These are phyloP conservation scores for Yamadazyma olivae DNA, from an alignment of 805 yeast species.

Conservation along the genomic window DNA sequence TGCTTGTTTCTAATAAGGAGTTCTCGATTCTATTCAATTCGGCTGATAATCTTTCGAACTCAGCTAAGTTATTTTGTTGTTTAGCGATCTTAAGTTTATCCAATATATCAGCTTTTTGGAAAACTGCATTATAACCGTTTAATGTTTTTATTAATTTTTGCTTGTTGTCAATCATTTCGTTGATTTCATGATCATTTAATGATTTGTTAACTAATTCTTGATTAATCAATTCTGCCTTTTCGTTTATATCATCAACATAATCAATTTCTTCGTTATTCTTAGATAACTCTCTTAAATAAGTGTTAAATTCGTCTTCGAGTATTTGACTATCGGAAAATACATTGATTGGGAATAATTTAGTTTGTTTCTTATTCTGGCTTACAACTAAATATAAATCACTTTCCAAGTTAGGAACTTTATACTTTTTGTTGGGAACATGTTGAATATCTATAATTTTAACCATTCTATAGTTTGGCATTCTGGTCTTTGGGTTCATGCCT, in stretches of 20 bases:
- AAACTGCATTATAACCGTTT: slow-evolving; percentile 58
- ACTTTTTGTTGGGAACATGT: slow-evolving; percentile 37
- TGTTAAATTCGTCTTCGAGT: slow-evolving; percentile 66
- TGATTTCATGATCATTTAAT: slow-evolving; percentile 70
- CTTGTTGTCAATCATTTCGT: slow-evolving; percentile 73
- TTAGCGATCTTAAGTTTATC: slow-evolving; percentile 75
- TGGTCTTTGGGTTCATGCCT: slow-evolving; percentile 62
- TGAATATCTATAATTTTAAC: slow-evolving; percentile 73
- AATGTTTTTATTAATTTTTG: slow-evolving; percentile 50
- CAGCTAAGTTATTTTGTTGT: slow-evolving; percentile 46
- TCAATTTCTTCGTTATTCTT: slow-evolving; percentile 60
- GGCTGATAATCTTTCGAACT: slow-evolving; percentile 25
- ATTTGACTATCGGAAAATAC: slow-evolving; percentile 78
- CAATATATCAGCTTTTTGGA: slow-evolving; percentile 65
- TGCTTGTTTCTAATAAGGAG: slow-evolving; percentile 41
- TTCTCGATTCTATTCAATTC: slow-evolving; percentile 44
- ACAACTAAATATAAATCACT: slow-evolving; percentile 61
- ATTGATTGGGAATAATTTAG: slow-evolving; percentile 72
- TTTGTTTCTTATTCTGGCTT: slow-evolving; percentile 74
- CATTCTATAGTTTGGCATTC: slow-evolving; percentile 71
- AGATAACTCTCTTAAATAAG: slow-evolving; percentile 60
- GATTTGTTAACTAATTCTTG: slow-evolving; percentile 60
- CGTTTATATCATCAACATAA: slow-evolving; percentile 58
- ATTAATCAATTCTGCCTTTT: slow-evolving; percentile 57
- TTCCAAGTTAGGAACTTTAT: slow-evolving; percentile 39